Percentiles rank a stretch among this genome's conserved stretches.
Evolutionary conservation across 805 yeast species (phyloP).

Genomic region (Suhomyces vadensis): DNA sequence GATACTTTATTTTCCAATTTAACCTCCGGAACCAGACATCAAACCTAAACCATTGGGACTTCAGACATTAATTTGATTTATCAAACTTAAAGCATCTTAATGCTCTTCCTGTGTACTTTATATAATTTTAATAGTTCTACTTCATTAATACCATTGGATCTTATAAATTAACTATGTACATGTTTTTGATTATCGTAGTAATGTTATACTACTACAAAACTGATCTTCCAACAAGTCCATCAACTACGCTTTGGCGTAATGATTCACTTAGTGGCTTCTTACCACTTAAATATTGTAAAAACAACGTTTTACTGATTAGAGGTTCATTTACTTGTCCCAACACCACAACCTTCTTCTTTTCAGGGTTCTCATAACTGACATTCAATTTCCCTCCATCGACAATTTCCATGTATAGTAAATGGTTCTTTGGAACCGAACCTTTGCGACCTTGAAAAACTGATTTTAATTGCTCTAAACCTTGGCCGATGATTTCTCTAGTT

Average conservation of each 20-base stretch:
- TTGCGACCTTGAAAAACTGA: constrained; percentile 56
- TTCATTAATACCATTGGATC: constrained; percentile 3
- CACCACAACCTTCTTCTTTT: constrained; percentile 24
- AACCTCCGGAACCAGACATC: too few relatives aligned
- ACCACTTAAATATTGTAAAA: constrained; percentile 76
- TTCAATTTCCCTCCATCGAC: constrained; percentile 30
- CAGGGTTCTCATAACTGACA: constrained; percentile 29
- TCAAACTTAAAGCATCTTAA: not conserved
- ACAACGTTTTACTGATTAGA: constrained; percentile 61
- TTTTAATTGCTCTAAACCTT: constrained; percentile 69
- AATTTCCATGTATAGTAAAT: constrained; percentile 61
- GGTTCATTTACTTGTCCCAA: constrained; percentile 69
- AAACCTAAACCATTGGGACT: not conserved
- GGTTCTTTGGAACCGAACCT: constrained; percentile 76
- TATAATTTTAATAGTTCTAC: constrained; percentile 3
- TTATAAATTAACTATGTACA: constrained; percentile 1
- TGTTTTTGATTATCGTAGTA: not conserved
- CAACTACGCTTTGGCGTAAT: constrained; percentile 46
- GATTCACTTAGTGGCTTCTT: constrained; percentile 62
- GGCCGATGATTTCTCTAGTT: constrained; percentile 38
- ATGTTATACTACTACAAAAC: not conserved
- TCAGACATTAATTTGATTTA: constrained; percentile 1
- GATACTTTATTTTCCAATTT: too few relatives aligned
- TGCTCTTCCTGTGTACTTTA: constrained; percentile 6
- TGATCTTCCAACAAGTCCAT: constrained; percentile 24